phyloP scores from a whole-genome alignment of 2,329 filamentous ascomycete genomes.

The Colletotrichum limetticola region DNA sequence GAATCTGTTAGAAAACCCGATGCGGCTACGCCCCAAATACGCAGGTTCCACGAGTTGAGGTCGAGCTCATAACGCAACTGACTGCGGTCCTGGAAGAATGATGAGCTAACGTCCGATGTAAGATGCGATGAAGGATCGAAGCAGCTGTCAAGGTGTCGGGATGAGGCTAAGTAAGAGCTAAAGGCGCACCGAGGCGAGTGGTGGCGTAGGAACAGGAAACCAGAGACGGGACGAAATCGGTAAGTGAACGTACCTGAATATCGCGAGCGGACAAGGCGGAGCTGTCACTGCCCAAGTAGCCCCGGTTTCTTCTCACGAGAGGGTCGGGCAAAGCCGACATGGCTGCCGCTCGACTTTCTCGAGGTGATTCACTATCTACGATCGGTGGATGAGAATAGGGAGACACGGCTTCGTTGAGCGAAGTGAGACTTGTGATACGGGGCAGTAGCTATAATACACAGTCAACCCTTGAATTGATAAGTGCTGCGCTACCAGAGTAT shows the following conservation, averaged over 20 bases:
- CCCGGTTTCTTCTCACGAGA: slow-evolving; percentile 52
- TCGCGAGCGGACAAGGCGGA: slow-evolving; percentile 61
- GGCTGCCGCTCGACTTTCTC: slow-evolving; percentile 32
- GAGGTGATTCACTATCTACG: neutral
- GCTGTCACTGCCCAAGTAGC: slow-evolving; percentile 62
- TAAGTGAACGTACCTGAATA: slow-evolving; percentile 52
- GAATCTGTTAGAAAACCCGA: slow-evolving; percentile 65
- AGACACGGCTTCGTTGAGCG: neutral
- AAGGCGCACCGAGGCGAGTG: neutral
- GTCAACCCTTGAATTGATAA: neutral
- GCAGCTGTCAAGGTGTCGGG: neutral
- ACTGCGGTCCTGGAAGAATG: slow-evolving; percentile 55
- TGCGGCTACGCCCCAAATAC: slow-evolving; percentile 65
- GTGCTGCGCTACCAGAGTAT: neutral
- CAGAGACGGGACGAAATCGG: neutral
- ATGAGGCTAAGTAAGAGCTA: neutral
- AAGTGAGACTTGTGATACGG: neutral
- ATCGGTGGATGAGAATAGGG: neutral
- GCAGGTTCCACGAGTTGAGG: slow-evolving; percentile 64
- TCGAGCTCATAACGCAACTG: slow-evolving; percentile 65
- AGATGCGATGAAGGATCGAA: slow-evolving; percentile 6
- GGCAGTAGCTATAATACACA: neutral
- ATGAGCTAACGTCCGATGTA: neutral
- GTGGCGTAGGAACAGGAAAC: neutral
- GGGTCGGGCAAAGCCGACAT: slow-evolving; percentile 48